A percentile compares a stretch with the other conserved stretches of the same genome.
phyloP scores from a whole-genome alignment of 163 green algal genomes.

The Chlamydomonas reinhardtii region DNA sequence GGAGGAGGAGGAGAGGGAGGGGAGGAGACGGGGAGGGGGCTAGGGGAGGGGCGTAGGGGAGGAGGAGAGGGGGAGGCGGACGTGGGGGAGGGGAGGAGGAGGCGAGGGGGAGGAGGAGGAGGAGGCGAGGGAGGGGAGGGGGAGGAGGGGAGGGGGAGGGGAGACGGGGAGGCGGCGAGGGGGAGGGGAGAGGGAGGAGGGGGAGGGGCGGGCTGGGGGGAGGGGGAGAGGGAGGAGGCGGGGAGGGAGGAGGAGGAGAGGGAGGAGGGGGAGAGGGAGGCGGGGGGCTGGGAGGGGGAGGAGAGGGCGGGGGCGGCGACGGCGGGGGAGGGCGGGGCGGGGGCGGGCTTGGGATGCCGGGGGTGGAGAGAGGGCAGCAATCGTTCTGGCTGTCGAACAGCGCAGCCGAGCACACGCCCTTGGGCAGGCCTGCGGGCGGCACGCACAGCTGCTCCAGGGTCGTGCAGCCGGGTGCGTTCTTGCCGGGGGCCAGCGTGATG shows the following conservation, averaged over 20 bases:
- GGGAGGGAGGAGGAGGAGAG: background rate
- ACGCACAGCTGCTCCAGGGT: slow-evolving; percentile 28
- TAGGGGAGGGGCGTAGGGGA: background rate
- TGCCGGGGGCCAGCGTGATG: slow-evolving; percentile 3
- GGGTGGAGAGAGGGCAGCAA: slow-evolving; percentile 9
- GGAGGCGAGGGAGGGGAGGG: background rate
- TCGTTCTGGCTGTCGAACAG: slow-evolving; percentile 23
- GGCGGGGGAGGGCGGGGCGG: background rate
- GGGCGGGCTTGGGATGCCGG: background rate
- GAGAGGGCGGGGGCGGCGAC: background rate
- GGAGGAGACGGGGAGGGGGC: background rate
- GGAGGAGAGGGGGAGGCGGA: background rate
- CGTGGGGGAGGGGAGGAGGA: background rate
- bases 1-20: background rate
- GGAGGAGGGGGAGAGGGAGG: background rate
- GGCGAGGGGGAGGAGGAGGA: no score
- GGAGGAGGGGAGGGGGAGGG: background rate
- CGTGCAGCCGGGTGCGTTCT: background rate
- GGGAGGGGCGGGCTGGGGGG: background rate
- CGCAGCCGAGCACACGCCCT: background rate
- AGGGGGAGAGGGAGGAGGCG: background rate
- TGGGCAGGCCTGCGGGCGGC: background rate
- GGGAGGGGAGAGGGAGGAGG: background rate
- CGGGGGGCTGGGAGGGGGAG: background rate
- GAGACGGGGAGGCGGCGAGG: background rate